Base-by-base conservation (phyloP, 2,329 filamentous ascomycete genomes). In the Cladophialophora immunda region DNA sequence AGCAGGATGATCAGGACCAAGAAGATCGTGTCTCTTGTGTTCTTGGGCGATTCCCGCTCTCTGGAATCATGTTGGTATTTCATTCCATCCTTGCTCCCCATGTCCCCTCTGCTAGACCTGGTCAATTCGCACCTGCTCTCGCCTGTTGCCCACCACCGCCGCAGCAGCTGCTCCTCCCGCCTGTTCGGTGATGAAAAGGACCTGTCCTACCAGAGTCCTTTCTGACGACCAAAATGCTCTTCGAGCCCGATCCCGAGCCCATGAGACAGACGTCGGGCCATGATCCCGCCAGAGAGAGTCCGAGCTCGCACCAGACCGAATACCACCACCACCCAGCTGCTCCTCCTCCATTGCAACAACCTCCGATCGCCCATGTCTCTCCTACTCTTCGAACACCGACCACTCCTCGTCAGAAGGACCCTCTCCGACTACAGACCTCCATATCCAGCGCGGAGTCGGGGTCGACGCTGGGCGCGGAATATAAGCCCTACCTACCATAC, bases 381-480 rank as follows among this genome's bases (percentile, higher is more conserved):
- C 68, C 65, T 11, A 60, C 38, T 53, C 38, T 55, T 29, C 59
- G 52, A 62, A 41, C n/a, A 15, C 56, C 54, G 15, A 52, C 53
- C 3, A n/a, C 29, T 5, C 25, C 66, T 22, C 66, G 45, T 22
- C 50, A 62, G 29, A 64, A 60, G 62, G 68, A 68, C 13, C 57
- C 52, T 11, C 65, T 57, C 47, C 65, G 70, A 56, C 50, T 67
- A 57, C 68, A 64, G 29, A 68, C 66, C 62, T 71, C 70, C 2
- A 58, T 71, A 22, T 73, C 71, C n/a, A 71, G 70, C 56, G 67
- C 59, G 13, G 68, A 66, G 53, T 73, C 71, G 3, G 69, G 66
- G 17, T 71, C 70, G 34, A 67, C 70, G 8, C 57, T 64, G 19
- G 55, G 61, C 13, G 67, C 70, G 19, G 70, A 71, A 56, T 58